Percentiles rank a stretch among this genome's conserved stretches.
These are phyloP conservation scores for Biscogniauxia sp. DNA, from an alignment of 2,329 filamentous ascomycete genomes.

Conservation along the genomic window DNA sequence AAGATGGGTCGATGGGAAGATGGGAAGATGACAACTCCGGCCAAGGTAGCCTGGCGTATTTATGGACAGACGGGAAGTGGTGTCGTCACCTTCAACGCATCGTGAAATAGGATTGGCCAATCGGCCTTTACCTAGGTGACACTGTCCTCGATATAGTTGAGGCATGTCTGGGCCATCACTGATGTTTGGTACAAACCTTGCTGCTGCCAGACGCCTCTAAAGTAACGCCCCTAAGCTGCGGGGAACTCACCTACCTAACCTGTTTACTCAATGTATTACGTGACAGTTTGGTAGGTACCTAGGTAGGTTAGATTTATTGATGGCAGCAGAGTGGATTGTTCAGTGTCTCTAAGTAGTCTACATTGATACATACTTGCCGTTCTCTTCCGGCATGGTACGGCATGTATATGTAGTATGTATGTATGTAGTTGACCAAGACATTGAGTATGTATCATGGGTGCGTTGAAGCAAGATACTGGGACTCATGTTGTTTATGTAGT, in stretches of 20 bases:
- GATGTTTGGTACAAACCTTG: neutral
- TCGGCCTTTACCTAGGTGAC: slow-evolving; percentile 3
- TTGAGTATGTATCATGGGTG: too few relatives aligned
- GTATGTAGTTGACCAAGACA: too few relatives aligned
- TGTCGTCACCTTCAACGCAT: slow-evolving; percentile 28
- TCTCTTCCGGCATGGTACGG: slow-evolving; percentile 29
- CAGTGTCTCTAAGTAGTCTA: too few relatives aligned
- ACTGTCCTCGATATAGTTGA: neutral
- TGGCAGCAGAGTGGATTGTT: too few relatives aligned
- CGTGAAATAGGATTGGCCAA: slow-evolving; percentile 17
- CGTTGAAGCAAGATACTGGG: too few relatives aligned
- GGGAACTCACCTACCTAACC: neutral
- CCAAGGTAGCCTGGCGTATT: neutral
- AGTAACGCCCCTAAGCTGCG: neutral
- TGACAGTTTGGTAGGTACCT: neutral
- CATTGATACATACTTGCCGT: neutral
- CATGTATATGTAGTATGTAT: too few relatives aligned
- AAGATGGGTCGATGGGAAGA: too few relatives aligned
- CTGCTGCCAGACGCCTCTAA: too few relatives aligned
- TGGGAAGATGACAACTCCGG: too few relatives aligned
- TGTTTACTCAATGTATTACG: neutral
- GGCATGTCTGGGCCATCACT: too few relatives aligned
- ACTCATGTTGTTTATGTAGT: too few relatives aligned
- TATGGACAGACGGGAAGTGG: slow-evolving; percentile 13
- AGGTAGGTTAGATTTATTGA: too few relatives aligned